Evolutionary conservation across 371 early-diverging fungal species (phyloP).

Genomic region (Funneliformis caledonium): DNA sequence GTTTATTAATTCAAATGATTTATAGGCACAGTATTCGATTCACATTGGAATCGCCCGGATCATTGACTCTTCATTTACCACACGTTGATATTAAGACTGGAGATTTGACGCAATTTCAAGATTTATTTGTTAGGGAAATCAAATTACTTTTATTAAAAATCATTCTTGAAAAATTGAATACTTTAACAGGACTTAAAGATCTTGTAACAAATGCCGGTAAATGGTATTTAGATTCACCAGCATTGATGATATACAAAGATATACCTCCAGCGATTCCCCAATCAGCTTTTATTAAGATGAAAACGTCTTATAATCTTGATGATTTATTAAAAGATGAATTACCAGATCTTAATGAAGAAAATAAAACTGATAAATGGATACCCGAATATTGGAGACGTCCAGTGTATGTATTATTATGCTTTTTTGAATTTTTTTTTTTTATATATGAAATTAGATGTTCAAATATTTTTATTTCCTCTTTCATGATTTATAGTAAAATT

Average conservation of each 20-base stretch:
- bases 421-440: background rate
- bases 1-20: background rate
- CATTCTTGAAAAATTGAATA: slow-evolving; percentile 8
- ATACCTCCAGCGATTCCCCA: slow-evolving; percentile 5
- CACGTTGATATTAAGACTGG: slow-evolving; percentile 20
- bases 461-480: background rate
- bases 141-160: slow-evolving; percentile 30
- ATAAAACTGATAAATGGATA: background rate
- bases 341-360: background rate
- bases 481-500: background rate
- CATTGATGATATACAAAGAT: slow-evolving; percentile 23
- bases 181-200: slow-evolving; percentile 20
- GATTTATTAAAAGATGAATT: background rate
- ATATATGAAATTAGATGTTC: no score
- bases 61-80: slow-evolving; percentile 29
- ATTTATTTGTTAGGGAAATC: slow-evolving; percentile 19
- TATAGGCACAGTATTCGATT: slow-evolving; percentile 39
- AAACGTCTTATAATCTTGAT: background rate
- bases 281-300: background rate
- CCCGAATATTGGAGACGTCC: slow-evolving; percentile 16
- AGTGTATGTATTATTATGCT: slow-evolving; percentile 19
- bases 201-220: slow-evolving; percentile 14
- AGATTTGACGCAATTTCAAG: slow-evolving; percentile 22
- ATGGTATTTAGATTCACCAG: slow-evolving; percentile 27
- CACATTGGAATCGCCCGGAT: slow-evolving; percentile 35